phyloP scores from a whole-genome alignment of 2,329 filamentous ascomycete genomes.

The Aspergillus candidus region DNA sequence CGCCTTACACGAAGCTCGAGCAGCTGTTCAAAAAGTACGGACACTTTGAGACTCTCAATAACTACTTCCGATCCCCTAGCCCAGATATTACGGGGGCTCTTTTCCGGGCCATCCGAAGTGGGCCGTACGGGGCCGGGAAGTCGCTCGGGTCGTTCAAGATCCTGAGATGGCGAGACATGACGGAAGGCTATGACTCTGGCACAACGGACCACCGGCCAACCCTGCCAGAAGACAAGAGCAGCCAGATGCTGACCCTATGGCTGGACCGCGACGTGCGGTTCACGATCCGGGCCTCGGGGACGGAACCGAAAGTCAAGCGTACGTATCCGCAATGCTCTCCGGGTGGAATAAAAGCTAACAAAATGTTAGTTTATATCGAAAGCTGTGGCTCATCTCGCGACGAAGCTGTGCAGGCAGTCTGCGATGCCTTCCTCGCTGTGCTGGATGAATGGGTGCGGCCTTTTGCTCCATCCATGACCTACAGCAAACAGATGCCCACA shows the following conservation, averaged over 20 bases:
- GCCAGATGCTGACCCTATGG: conserved; percentile 60
- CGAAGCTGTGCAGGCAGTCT: conserved; percentile 32
- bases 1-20: conserved; percentile 52
- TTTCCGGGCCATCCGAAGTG: conserved; percentile 49
- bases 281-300: conserved; percentile 57
- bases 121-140: conserved; percentile 38
- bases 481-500: conserved; percentile 29
- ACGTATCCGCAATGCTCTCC: conserved; percentile 15
- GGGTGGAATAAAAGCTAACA: conserved; percentile 4
- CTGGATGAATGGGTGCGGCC: conserved; percentile 34
- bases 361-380: conserved; percentile 36
- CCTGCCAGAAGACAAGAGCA: conserved; percentile 51
- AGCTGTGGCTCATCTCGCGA: conserved; percentile 32
- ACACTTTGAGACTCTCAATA: conserved; percentile 58
- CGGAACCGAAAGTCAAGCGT: conserved; percentile 62
- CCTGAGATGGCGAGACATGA: conserved; percentile 56
- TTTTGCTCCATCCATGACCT: conserved; percentile 35
- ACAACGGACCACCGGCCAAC: conserved; percentile 47
- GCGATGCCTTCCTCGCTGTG: conserved; percentile 32
- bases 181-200: conserved; percentile 54
- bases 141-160: conserved; percentile 49
- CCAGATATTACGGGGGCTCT: conserved; percentile 47
- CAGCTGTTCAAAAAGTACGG: conserved; percentile 53
- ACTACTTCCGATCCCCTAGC: conserved; percentile 56
- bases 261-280: conserved; percentile 51